Base-by-base conservation (phyloP, 768 basidiomycete species). In the Psilocybe azurescens region DNA sequence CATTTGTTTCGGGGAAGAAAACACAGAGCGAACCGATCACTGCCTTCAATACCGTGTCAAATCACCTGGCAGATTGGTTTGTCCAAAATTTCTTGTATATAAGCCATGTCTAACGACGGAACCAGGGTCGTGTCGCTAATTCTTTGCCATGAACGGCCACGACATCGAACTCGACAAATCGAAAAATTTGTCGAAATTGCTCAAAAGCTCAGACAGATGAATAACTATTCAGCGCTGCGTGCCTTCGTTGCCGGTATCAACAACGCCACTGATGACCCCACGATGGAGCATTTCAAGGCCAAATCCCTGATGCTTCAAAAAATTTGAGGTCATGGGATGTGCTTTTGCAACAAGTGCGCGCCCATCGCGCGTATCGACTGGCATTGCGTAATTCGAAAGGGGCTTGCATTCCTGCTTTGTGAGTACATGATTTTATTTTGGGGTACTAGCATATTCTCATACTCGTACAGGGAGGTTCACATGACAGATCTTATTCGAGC, bases 211-310 rank as follows among this genome's bases (percentile, higher is more conserved):
- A 89, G 97, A 33, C 81, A 83, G 11, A 73, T 93, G 50, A 95
- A 97, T 75, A 98, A 99, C 72, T 99, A 97, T 73, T 94, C 95
- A 36, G 93, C 91, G 0, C 77, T 97, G 57, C 94, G 94, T 49
- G 94, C 95, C 9, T 88, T 98, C 67, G 89, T 98, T n/a, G 93
- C 94, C 30, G 97, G 95, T 4, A 92, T 99, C 76, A 91, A 93
- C 69, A 88, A 86, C 64, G 87, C 94, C 3, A 89, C 90, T 0
- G 91, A 91, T 6, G 89, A 90, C 66, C 85, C 86, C 67, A 90
- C 93, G 0, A 86, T 93, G 79, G 88, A 91, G 58, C 74, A 85
- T 32, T 89, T 96, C 71, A 89, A 86, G 72, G 65, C 77, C 24
- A 89, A 83, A 72, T 84, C 81, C 83, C 85, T n/a, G 90, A 88